A percentile compares a stretch with the other conserved stretches of the same genome.
These are phyloP conservation scores for Oryza punctata DNA, from an alignment of 176 grass and related monocot species.

Conservation along the genomic window DNA sequence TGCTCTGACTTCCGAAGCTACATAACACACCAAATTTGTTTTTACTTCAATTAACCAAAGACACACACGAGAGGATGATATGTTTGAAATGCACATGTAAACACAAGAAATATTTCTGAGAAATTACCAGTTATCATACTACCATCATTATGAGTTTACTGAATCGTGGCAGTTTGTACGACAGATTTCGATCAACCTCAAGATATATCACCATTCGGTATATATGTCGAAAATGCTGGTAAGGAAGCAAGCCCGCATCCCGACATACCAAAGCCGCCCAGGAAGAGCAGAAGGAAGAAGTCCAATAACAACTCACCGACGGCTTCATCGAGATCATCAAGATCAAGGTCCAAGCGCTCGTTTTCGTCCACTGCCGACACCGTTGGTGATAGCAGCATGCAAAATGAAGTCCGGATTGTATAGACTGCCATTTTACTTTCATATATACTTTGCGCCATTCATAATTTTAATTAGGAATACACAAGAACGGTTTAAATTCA, in stretches of 20 bases:
- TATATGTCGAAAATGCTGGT: constrained; percentile 48
- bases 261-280: constrained; percentile 75
- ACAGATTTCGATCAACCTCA: constrained; percentile 81
- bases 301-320: constrained; percentile 49
- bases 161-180: background rate
- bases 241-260: constrained; percentile 52
- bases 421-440: constrained; percentile 21
- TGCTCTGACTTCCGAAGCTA: background rate
- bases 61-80: background rate
- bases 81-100: background rate
- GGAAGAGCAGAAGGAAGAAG: constrained; percentile 60
- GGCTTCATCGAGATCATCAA: constrained; percentile 48
- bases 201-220: constrained; percentile 64
- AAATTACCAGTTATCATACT: background rate
- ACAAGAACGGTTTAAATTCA: background rate
- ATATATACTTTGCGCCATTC: background rate
- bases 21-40: background rate
- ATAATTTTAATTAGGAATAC: constrained; percentile 14
- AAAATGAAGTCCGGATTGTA: constrained; percentile 39
- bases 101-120: background rate
- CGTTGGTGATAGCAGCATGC: background rate
- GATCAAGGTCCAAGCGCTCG: constrained; percentile 59
- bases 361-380: constrained; percentile 41
- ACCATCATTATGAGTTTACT: background rate
- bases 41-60: background rate